Evolutionary conservation across 2,329 filamentous ascomycete genomes (phyloP).

Genomic region (Phoma sp.): DNA sequence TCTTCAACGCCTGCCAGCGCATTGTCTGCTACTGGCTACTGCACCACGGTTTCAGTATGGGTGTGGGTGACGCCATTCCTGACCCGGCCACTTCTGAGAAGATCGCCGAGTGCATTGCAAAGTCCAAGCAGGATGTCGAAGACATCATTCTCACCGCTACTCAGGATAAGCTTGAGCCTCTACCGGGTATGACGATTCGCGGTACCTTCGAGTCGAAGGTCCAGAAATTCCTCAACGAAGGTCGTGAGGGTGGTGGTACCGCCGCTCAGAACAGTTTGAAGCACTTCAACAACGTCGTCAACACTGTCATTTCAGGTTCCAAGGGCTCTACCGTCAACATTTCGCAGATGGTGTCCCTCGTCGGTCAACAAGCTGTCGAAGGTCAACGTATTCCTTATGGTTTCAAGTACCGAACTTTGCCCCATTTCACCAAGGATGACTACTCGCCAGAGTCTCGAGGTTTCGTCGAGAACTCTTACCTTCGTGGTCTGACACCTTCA

Average conservation of each 20-base stretch:
- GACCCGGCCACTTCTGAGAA: slow-evolving; percentile 83
- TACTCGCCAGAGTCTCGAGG: slow-evolving; percentile 97
- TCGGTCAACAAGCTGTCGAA: slow-evolving; percentile 97
- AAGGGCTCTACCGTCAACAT: slow-evolving; percentile 99
- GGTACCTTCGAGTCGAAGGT: slow-evolving; percentile 98
- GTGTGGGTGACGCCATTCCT: slow-evolving; percentile 97
- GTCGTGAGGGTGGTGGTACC: slow-evolving; percentile 95
- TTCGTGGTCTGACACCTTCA: slow-evolving; percentile 90
- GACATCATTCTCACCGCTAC: slow-evolving; percentile 79
- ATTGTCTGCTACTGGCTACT: slow-evolving; percentile 98
- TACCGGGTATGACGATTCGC: slow-evolving; percentile 97
- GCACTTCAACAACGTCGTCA: slow-evolving; percentile 94
- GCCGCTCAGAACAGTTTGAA: slow-evolving; percentile 91
- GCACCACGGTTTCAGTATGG: slow-evolving; percentile 96
- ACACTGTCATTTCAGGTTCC: slow-evolving; percentile 95
- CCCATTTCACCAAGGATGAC: slow-evolving; percentile 99
- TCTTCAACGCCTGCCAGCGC: slow-evolving; percentile 94
- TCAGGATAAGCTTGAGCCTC: slow-evolving; percentile 84
- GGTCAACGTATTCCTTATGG: slow-evolving; percentile 99
- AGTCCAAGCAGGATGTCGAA: slow-evolving; percentile 82
- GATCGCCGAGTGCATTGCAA: slow-evolving; percentile 82
- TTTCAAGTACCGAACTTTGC: slow-evolving; percentile 96
- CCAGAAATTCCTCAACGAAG: slow-evolving; percentile 90
- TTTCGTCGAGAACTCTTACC: slow-evolving; percentile 98
- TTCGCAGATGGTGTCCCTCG: slow-evolving; percentile 97